Evolutionary conservation across 2,329 filamentous ascomycete species (phyloP), one percentile per base, ranked within the genome.

Genomic region (Cladosporium sp.): DNA sequence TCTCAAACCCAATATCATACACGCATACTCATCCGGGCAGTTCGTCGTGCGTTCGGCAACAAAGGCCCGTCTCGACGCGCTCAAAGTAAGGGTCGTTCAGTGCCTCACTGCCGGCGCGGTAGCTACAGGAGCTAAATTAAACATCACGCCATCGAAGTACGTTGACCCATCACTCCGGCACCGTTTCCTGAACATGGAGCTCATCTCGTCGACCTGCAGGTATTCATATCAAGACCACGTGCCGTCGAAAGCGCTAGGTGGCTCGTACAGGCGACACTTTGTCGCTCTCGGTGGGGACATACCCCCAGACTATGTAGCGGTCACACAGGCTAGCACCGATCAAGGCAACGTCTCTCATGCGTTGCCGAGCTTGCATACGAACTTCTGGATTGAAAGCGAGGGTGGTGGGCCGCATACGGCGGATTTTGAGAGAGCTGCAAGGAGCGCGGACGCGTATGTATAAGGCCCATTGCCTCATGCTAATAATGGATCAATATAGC

Each of bases 291-390:
- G 73, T 6, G 61, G 61, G 8, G 26, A 70, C 3, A 78, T 81
- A 1, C 73, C 77, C 0, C 82, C 83, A 65, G 74, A 79, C 62
- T 73, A 79, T 11, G 70, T 74, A 4, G 81, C 81, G 0, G 72
- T 75, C 28, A 82, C 80, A n/a, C 80, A 78, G 70, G 85, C 85
- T 5, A 86, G 83, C 68, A 87, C 85, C 0, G 86, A 88, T 71
- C 85, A 87, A 75, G 86, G 86, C 0, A 81, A 88, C 67, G 74
- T 88, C 63, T 86, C 83, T 68, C 83, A 88, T 70, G 83, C 79
- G 1, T 80, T 87, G 78, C 86, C 86, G 46, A 85, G 82, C 62
- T 72, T 88, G 44, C 84, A 80, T 64, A 77, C 80, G 0, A 81
- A 81, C 7, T 88, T 87, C 70, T 78, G 79, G 29, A 85, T 80